Conservation (phyloP, 345 rosid genomes). For the Mercurialis annua region DNA sequence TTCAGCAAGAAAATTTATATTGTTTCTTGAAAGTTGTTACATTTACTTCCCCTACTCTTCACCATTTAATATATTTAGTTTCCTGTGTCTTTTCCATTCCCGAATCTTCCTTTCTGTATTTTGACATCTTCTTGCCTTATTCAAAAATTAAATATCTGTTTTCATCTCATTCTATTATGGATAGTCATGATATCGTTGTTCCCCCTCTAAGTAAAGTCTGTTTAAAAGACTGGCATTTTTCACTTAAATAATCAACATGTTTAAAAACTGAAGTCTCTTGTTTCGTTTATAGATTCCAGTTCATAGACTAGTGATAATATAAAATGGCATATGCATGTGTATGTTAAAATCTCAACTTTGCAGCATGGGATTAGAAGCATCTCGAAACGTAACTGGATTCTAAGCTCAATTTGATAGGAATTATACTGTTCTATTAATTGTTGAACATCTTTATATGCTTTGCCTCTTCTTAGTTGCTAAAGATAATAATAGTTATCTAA, state of each 20-base stretch:
- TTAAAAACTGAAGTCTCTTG: neutral
- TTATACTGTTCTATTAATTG: neutral
- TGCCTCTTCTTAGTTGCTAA: neutral
- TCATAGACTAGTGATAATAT: neutral
- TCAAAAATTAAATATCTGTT: neutral
- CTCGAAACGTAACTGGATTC: neutral
- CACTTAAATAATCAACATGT: neutral
- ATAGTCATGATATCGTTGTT: neutral
- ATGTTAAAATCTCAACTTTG: neutral
- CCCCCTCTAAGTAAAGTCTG: neutral
- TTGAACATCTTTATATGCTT: neutral
- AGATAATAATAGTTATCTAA: neutral
- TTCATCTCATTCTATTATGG: neutral
- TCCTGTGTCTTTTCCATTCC: neutral
- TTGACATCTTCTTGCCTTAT: neutral
- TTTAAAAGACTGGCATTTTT: neutral
- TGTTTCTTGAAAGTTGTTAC: neutral
- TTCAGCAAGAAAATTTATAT: neutral
- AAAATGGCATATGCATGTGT: neutral
- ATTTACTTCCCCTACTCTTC: neutral
- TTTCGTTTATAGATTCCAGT: neutral
- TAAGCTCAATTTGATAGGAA: slow-evolving; percentile 3
- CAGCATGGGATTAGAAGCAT: neutral
- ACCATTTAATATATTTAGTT: neutral
- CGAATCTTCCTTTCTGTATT: neutral